A percentile compares a stretch with the other conserved stretches of the same genome.
These are phyloP conservation scores for Polytrichum commune DNA, from an alignment of 225 moss, liverwort and hornwort species.

Conservation along the genomic window DNA sequence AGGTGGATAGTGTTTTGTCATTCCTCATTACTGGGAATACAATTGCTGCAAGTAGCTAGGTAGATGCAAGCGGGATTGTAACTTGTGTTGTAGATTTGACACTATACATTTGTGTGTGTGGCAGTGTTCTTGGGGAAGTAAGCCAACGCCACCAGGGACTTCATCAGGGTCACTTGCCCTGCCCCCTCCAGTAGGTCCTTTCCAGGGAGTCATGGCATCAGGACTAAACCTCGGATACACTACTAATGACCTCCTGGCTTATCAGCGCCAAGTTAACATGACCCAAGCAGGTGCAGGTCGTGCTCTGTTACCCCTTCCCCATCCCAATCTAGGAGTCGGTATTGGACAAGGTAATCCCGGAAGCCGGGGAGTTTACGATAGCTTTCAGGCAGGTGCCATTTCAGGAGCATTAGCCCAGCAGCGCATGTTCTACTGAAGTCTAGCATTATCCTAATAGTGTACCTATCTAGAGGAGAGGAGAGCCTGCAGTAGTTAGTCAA, in stretches of 20 bases:
- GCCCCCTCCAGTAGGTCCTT: constrained; percentile 48
- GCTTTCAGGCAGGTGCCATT: constrained; percentile 50
- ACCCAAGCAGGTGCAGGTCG: constrained; percentile 50
- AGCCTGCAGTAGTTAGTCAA: too few species aligned
- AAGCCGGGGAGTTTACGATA: constrained; percentile 55
- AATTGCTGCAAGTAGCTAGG: background rate
- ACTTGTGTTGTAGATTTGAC: background rate
- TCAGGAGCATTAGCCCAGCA: constrained; percentile 51
- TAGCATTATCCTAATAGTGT: too few species aligned
- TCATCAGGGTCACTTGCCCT: constrained; percentile 48
- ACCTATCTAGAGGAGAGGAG: too few species aligned
- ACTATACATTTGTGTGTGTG: constrained; percentile 1
- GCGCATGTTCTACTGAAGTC: constrained; percentile 42
- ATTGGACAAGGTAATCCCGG: constrained; percentile 53
- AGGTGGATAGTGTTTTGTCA: background rate
- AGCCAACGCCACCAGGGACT: constrained; percentile 54
- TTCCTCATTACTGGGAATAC: background rate
- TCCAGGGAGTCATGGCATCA: constrained; percentile 44
- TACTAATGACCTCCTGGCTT: constrained; percentile 46
- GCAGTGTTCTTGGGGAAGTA: constrained; percentile 77
- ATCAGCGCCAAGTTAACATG: constrained; percentile 51
- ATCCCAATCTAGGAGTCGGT: constrained; percentile 46
- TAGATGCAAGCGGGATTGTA: too few species aligned
- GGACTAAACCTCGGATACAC: constrained; percentile 48
- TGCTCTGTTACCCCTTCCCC: constrained; percentile 56